Evolutionary conservation across 495 filamentous ascomycete genomes (phyloP).

Genomic region (Xylaria grammica): DNA sequence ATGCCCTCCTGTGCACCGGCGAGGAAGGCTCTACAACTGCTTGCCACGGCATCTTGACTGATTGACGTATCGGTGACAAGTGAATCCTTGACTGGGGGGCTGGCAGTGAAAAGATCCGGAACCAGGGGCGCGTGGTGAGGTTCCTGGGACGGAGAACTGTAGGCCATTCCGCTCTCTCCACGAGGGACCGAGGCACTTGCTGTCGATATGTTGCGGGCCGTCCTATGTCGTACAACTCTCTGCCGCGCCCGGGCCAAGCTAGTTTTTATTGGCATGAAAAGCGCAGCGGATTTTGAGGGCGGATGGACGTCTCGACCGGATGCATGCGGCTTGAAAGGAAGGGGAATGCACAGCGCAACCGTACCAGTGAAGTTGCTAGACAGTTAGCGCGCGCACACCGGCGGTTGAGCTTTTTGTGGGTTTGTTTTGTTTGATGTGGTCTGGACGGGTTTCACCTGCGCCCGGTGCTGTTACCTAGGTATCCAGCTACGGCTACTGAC

Average conservation of each 20-base stretch:
- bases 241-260: slow-evolving; percentile 37
- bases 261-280: slow-evolving; percentile 39
- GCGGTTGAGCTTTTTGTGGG: background rate
- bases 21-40: slow-evolving; percentile 73
- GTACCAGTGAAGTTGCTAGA: background rate
- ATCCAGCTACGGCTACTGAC: background rate
- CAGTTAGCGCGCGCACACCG: background rate
- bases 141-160: slow-evolving; percentile 26
- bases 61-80: slow-evolving; percentile 70
- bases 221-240: slow-evolving; percentile 16
- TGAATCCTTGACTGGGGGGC: slow-evolving; percentile 67
- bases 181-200: background rate
- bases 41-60: slow-evolving; percentile 69
- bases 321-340: slow-evolving; percentile 2
- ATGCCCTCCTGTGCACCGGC: slow-evolving; percentile 50
- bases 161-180: slow-evolving; percentile 8
- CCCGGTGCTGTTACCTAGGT: background rate
- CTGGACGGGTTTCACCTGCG: background rate
- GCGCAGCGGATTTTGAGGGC: slow-evolving; percentile 2
- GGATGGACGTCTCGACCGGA: slow-evolving; percentile 16
- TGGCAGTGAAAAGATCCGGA: slow-evolving; percentile 67
- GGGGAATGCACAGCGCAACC: slow-evolving; percentile 1
- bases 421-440: no score
- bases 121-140: slow-evolving; percentile 52
- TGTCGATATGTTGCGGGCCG: slow-evolving; percentile 10